Conservation (phyloP, 164 flowering plant species). For the Chimonanthus salicifolius region DNA sequence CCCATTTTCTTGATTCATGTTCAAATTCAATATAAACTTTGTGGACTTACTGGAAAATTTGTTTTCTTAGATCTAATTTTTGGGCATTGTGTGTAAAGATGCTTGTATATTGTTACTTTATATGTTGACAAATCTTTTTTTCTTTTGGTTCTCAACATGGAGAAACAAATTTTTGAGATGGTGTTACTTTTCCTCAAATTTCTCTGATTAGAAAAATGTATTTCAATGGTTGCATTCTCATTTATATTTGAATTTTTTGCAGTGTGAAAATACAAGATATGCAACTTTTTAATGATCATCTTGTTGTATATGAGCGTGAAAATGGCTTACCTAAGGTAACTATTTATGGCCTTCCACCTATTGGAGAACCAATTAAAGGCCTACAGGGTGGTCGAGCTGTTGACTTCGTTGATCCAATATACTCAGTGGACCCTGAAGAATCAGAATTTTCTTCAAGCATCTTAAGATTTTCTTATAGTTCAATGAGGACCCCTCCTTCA, state of each 20-base stretch:
- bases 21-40: too few relatives aligned
- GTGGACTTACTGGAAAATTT: too few relatives aligned
- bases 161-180: background rate
- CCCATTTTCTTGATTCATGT: too few relatives aligned
- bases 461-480: constrained; percentile 63
- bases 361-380: constrained; percentile 46
- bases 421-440: constrained; percentile 49
- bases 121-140: background rate
- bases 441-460: constrained; percentile 62
- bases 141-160: background rate
- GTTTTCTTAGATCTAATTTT: too few relatives aligned
- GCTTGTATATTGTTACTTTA: too few relatives aligned
- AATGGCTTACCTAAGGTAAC: constrained; percentile 62
- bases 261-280: constrained; percentile 75
- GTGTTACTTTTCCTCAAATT: background rate
- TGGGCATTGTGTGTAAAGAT: too few relatives aligned
- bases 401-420: constrained; percentile 71
- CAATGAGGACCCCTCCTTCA: constrained; percentile 79
- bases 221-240: constrained; percentile 3
- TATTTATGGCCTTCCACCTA: constrained; percentile 57
- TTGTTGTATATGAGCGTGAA: constrained; percentile 71
- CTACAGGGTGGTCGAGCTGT: constrained; percentile 60
- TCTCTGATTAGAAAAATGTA: background rate
- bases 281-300: constrained; percentile 60
- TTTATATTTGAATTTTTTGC: constrained; percentile 16